Evolutionary conservation across 148 eudicot genomes (phyloP), one percentile per base, ranked within the genome.

Genomic region (Vaccinium macrocarpon): DNA sequence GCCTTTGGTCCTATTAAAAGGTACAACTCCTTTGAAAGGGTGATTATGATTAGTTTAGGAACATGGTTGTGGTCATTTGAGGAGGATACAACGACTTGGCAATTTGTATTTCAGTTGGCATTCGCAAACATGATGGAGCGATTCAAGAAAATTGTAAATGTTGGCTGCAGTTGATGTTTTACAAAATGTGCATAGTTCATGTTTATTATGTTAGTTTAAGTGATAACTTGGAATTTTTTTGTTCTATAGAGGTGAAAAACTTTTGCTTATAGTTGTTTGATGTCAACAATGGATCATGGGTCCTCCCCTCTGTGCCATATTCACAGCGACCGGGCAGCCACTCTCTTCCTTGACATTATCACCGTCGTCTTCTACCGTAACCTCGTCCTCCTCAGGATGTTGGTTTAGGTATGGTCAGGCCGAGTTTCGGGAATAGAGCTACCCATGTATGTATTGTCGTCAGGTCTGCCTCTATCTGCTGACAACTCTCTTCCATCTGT

Each of bases 1-100:
- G 90, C 92, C 29, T 91, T 90, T 76, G 95, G 93, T 9, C 95
- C 88, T 6, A 87, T 95, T 78, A 95, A 90, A 84, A 91, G 98
- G 98, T 93, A 78, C 46, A 46, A 62, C 38, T 82, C 25, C 13
- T 68, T 55, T 51, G 53, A 27, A 53, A 35, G 35, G 42, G 13
- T 11, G 68, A 14, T 78, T n/a, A 73, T 38, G 6, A 50, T 50
- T 64, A 62, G 42, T 81, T 81, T 64, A 46, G 83, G 74, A 18
- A 18, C 75, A 46, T 46, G 56, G 2, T 72, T 48, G 38, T 46
- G 38, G 83, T 29, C n/a, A 13, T 48, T 19, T 46, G 70, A 16
- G 1, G 7, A 62, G 82, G 74, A 62, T 62, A 59, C 8, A 42
- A 42, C 46, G 13, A 42, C 53, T 4, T 6, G 42, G 46, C 53